phyloP scores from a whole-genome alignment of 345 rosid genomes.

The Lepidium aucheri region DNA sequence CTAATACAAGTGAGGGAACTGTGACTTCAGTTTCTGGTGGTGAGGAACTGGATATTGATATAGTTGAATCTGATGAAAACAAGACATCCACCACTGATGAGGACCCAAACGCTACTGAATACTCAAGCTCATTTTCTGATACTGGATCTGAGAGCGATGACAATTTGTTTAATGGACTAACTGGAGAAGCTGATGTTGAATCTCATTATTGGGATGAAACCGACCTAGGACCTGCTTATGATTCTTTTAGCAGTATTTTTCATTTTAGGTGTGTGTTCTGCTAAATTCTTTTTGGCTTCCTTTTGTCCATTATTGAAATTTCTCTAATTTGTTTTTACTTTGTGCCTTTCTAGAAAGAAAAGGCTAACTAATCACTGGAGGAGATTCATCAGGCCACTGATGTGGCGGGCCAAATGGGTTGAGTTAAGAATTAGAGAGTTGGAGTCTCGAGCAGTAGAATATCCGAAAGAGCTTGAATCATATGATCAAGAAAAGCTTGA shows the following conservation, averaged over 20 bases:
- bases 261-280: constrained; percentile 44
- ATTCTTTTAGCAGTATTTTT: constrained; percentile 42
- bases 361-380: constrained; percentile 82
- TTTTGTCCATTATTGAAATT: background rate
- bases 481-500: constrained; percentile 39
- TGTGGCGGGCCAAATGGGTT: constrained; percentile 94
- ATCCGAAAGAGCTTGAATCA: constrained; percentile 43
- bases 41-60: constrained; percentile 54
- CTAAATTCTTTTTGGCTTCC: background rate
- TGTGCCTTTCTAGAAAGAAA: constrained; percentile 51
- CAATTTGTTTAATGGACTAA: constrained; percentile 40
- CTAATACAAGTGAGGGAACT: constrained; percentile 26
- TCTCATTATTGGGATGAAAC: constrained; percentile 52
- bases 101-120: constrained; percentile 83
- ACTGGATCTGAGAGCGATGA: constrained; percentile 44
- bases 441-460: constrained; percentile 56
- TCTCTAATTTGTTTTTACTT: background rate
- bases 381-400: constrained; percentile 65
- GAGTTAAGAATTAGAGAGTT: constrained; percentile 68
- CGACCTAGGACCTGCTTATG: constrained; percentile 48
- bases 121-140: constrained; percentile 80
- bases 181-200: constrained; percentile 75
- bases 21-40: constrained; percentile 18
- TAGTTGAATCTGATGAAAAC: constrained; percentile 30
- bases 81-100: constrained; percentile 24